A percentile compares a stretch with the other conserved stretches of the same genome.
Conservation (phyloP, 2,329 filamentous ascomycete genomes). For the Xenoacremonium recifei region DNA sequence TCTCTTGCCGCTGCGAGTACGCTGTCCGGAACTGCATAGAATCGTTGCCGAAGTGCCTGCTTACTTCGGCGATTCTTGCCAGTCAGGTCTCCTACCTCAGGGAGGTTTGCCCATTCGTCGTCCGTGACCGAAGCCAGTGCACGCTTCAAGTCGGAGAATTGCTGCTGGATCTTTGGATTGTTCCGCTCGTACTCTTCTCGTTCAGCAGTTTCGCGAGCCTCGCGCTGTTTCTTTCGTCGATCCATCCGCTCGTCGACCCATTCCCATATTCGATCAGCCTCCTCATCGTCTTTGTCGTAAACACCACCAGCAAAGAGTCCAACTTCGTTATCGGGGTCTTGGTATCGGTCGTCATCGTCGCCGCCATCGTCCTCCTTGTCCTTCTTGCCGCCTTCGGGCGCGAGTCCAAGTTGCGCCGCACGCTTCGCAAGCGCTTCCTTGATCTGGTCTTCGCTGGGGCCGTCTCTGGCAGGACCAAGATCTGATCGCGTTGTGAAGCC, state of each 20-base stretch:
- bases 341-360: constrained; percentile 78
- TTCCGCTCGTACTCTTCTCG: constrained; percentile 93
- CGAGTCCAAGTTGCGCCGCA: constrained; percentile 76
- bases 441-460: constrained; percentile 96
- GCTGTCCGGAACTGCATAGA: constrained; percentile 96
- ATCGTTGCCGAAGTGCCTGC: constrained; percentile 77
- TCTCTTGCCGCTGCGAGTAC: constrained; percentile 86
- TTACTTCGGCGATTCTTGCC: constrained; percentile 87
- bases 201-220: constrained; percentile 90
- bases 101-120: constrained; percentile 94
- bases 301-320: constrained; percentile 93
- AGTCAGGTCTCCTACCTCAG: constrained; percentile 94
- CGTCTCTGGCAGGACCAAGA: constrained; percentile 90
- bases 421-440: constrained; percentile 96
- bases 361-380: constrained; percentile 73
- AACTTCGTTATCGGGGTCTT: constrained; percentile 96
- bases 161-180: constrained; percentile 96
- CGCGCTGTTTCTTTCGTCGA: constrained; percentile 83
- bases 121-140: constrained; percentile 85
- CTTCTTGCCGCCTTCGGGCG: constrained; percentile 67
- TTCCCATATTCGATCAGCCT: constrained; percentile 94
- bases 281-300: constrained; percentile 97
- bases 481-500: constrained; percentile 98
- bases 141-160: constrained; percentile 94
- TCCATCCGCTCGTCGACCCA: constrained; percentile 98